Evolutionary conservation across 2,329 filamentous ascomycete genomes (phyloP).

Genomic region (Fusarium praegraminearum): DNA sequence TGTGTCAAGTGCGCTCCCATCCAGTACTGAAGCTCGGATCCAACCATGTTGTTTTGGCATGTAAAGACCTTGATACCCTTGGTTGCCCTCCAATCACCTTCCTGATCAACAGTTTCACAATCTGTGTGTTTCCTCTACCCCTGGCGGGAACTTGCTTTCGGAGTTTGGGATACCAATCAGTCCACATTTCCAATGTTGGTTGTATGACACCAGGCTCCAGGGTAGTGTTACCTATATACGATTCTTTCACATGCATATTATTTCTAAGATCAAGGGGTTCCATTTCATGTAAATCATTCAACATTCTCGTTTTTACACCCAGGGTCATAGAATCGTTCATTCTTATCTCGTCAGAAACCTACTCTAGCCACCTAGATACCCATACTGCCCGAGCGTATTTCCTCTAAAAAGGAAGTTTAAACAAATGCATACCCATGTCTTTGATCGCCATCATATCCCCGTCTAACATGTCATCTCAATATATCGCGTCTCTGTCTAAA

Average conservation of each 20-base stretch:
- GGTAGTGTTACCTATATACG: background rate
- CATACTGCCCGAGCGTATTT: background rate
- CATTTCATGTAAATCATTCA: background rate
- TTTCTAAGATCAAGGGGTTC: background rate
- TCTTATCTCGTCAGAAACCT: background rate
- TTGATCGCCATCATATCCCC: slow-evolving; percentile 2
- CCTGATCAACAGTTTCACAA: slow-evolving; percentile 13
- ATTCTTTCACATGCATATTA: background rate
- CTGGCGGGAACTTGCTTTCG: slow-evolving; percentile 9
- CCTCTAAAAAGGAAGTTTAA: slow-evolving; percentile 12
- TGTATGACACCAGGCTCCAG: background rate
- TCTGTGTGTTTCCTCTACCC: slow-evolving; percentile 18
- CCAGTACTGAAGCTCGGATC: background rate
- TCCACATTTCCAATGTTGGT: background rate
- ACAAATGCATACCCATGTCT: slow-evolving; percentile 1
- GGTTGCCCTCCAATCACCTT: background rate
- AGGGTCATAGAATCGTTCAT: background rate
- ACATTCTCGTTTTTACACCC: background rate
- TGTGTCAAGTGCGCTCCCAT: background rate
- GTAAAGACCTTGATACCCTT: background rate
- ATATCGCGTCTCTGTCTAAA: slow-evolving; percentile 30
- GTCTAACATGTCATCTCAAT: slow-evolving; percentile 22
- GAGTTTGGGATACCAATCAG: slow-evolving; percentile 13
- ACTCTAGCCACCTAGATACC: background rate
- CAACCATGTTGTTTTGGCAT: background rate